Percentiles rank a stretch among this genome's conserved stretches.
These are phyloP conservation scores for Paraurostyla sp. DNA, from an alignment of 73 alveolate genomes.

Conservation along the genomic window DNA sequence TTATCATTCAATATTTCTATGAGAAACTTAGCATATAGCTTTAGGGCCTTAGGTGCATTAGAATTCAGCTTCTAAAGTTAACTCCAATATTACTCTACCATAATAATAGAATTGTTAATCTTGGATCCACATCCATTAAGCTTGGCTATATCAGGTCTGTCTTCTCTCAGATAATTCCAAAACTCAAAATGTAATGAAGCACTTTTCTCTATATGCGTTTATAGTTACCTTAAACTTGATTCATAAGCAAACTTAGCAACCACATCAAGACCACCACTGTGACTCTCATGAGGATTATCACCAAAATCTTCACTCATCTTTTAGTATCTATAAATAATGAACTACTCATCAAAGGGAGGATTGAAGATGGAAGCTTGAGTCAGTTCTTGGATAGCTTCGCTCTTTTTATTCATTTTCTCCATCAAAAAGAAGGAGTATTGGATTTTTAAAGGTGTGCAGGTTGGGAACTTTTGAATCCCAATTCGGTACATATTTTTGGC, in stretches of 20 bases:
- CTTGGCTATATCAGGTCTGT: conserved; percentile 87
- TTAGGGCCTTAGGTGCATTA: conserved; percentile 81
- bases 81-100: conserved; percentile 84
- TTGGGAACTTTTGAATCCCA: conserved; percentile 91
- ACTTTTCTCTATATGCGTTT: conserved; percentile 79
- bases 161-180: conserved; percentile 91
- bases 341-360: conserved; percentile 93
- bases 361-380: conserved; percentile 79
- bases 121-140: conserved; percentile 89
- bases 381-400: conserved; percentile 86
- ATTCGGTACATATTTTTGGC: conserved; percentile 85
- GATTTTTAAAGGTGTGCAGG: conserved; percentile 86
- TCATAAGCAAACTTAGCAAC: conserved; percentile 85
- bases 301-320: conserved; percentile 80
- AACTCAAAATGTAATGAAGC: conserved; percentile 88
- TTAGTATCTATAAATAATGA: conserved; percentile 86
- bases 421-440: conserved; percentile 91
- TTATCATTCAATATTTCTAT: conserved; percentile 90
- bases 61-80: conserved; percentile 88
- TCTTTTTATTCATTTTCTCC: conserved; percentile 90
- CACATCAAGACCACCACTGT: conserved; percentile 84
- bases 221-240: conserved; percentile 78
- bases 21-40: conserved; percentile 86
- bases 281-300: conserved; percentile 82
- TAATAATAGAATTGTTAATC: conserved; percentile 82